phyloP scores from a whole-genome alignment of 768 basidiomycete genomes.

The Boletus coccyginus region DNA sequence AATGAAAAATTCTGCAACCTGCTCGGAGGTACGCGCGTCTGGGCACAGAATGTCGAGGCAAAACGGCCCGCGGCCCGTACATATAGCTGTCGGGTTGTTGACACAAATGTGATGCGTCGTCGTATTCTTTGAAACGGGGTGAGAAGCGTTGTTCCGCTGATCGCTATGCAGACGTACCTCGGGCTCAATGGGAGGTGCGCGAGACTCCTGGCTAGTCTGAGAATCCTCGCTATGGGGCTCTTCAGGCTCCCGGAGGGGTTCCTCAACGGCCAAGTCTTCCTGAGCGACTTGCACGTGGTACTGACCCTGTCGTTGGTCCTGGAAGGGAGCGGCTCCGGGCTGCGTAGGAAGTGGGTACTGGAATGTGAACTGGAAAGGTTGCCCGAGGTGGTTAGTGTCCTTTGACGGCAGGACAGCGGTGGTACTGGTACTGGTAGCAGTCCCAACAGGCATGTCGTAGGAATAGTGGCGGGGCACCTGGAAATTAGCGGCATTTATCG shows the following conservation, averaged over 20 bases:
- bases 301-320: no score
- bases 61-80: background rate
- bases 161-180: no score
- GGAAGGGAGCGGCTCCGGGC: no score
- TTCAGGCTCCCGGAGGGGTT: background rate
- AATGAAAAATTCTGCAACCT: accelerated
- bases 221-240: background rate
- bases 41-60: background rate
- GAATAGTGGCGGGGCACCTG: background rate
- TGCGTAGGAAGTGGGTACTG: background rate
- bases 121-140: background rate
- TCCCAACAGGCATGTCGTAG: background rate
- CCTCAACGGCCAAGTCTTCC: background rate
- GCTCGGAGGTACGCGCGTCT: background rate
- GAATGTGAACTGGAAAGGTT: background rate
- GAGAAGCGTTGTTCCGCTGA: background rate
- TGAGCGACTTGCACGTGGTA: background rate
- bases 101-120: background rate
- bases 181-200: no score
- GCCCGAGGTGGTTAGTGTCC: background rate
- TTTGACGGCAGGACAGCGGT: no score
- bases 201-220: background rate
- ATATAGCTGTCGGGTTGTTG: background rate
- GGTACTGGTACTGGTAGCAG: background rate
- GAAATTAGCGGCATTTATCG: background rate